phyloP scores from a whole-genome alignment of 2,329 filamentous ascomycete genomes.

The Aspergillus sojae region DNA sequence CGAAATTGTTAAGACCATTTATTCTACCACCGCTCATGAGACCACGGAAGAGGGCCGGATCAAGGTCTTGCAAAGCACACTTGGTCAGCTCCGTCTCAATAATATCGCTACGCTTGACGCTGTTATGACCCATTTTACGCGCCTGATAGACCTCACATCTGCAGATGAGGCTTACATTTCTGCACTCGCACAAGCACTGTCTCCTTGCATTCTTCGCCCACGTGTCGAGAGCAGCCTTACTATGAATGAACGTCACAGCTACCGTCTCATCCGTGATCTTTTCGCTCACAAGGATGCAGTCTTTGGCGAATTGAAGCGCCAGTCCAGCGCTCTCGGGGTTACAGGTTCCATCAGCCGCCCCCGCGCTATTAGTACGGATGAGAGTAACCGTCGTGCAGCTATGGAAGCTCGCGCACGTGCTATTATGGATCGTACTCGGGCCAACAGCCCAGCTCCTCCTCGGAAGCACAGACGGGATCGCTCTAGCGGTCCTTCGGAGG shows the following conservation, averaged over 20 bases:
- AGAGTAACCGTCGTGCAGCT: constrained; percentile 89
- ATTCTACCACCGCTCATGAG: constrained; percentile 78
- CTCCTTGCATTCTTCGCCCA: constrained; percentile 85
- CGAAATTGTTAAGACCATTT: constrained; percentile 97
- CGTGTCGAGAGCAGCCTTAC: constrained; percentile 86
- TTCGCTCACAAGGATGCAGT: constrained; percentile 94
- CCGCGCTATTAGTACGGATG: constrained; percentile 89
- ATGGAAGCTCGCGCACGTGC: constrained; percentile 92
- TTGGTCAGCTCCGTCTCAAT: constrained; percentile 89
- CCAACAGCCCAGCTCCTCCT: constrained; percentile 65
- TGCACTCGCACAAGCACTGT: constrained; percentile 72
- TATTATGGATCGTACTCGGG: constrained; percentile 70
- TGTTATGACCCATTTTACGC: constrained; percentile 96
- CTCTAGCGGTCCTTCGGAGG: constrained; percentile 69
- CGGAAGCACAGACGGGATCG: constrained; percentile 74
- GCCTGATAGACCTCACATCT: constrained; percentile 93
- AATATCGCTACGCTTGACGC: constrained; percentile 99
- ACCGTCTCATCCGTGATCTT: constrained; percentile 86
- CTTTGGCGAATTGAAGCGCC: constrained; percentile 91
- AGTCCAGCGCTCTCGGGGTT: constrained; percentile 42
- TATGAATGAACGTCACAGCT: constrained; percentile 92
- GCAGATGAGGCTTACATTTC: constrained; percentile 85
- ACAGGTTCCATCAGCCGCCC: constrained; percentile 66
- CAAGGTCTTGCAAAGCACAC: constrained; percentile 89
- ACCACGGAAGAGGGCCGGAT: constrained; percentile 77